Evolutionary conservation across 2,329 filamentous ascomycete species (phyloP), one percentile per base, ranked within the genome.

Genomic region (Anisogramma anomala): DNA sequence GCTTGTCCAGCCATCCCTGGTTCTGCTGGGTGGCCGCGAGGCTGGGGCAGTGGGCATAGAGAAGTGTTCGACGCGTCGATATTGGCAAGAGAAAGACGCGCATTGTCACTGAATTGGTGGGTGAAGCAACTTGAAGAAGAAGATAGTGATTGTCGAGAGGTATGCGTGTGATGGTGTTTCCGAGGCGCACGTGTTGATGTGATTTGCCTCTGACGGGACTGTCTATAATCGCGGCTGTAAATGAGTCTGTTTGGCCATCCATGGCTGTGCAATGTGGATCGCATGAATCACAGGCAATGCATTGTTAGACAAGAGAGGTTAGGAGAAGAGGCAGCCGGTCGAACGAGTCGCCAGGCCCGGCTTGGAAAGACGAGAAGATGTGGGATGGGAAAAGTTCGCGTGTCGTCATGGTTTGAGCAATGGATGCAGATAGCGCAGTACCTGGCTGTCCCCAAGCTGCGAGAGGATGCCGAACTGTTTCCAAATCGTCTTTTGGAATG

Each of bases 31-130:
- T 65, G 39, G 68, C 63, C 35, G 74, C 66, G 39, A 68, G 63
- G 54, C 77, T 71, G 48, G 84, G 66, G 49, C 82, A 81, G 57
- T 94, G 84, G 63, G 85, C 93, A 68, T 94, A 96, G 55, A 98
- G 78, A 48, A 98, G 77, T 38, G 86, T 88, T 55, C 88, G 82
- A 56, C 84, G 78, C 50, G 87, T 94, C 45, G 89, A 94, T 54
- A 98, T 82, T 48, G 91, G 91, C 43, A 98, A 75, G 49, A 98
- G 79, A 65, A 87, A 94, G 62, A 98, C 74, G 59, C 87, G 84
- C 91, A 98, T 96, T 47, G 58, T 63, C 54, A 49, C 48, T 47
- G 20, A 3, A 6, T 20, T 32, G 26, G 23, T 17, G 27, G 27
- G 15, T 15, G 30, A 14, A 14, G 1, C 27, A 30, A 14, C 3